Evolutionary conservation across 345 rosid genomes (phyloP).

Genomic region (Bretschneidera sinensis): DNA sequence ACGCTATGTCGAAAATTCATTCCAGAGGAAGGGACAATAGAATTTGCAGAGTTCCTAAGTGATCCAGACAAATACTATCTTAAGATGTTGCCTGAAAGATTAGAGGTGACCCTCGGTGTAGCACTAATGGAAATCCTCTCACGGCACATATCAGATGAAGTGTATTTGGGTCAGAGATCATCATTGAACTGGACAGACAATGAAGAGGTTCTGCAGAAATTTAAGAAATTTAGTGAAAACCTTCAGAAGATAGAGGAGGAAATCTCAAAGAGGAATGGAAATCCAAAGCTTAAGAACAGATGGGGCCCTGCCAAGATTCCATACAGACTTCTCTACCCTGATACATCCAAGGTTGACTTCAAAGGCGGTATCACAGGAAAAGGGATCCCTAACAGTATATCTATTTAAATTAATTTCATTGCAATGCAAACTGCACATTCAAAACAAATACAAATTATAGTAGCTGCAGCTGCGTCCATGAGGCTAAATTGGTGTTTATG

Average conservation of each 20-base stretch:
- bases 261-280: slow-evolving; percentile 37
- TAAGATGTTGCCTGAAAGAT: slow-evolving; percentile 46
- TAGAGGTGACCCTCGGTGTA: slow-evolving; percentile 32
- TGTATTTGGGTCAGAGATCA: slow-evolving; percentile 46
- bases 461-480: too few species aligned
- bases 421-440: too few species aligned
- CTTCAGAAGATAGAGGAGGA: slow-evolving; percentile 35
- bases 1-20: slow-evolving; percentile 35
- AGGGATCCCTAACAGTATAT: slow-evolving; percentile 57
- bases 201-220: slow-evolving; percentile 25
- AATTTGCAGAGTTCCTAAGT: slow-evolving; percentile 27
- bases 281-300: slow-evolving; percentile 43
- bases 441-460: too few species aligned
- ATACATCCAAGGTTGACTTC: slow-evolving; percentile 20
- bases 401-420: slow-evolving; percentile 11
- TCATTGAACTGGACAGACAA: slow-evolving; percentile 33
- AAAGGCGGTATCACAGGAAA: slow-evolving; percentile 32
- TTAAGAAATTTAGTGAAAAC: slow-evolving; percentile 28
- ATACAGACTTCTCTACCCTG: slow-evolving; percentile 41
- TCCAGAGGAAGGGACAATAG: slow-evolving; percentile 43
- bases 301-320: slow-evolving; percentile 44
- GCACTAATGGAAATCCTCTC: slow-evolving; percentile 48
- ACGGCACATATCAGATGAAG: slow-evolving; percentile 44
- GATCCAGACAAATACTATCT: slow-evolving; percentile 44
- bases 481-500: too few species aligned